These are phyloP conservation scores for Pseudozyma tsukubaensis DNA, from an alignment of 1,284 basidiomycete genomes.

Conservation along the genomic window DNA sequence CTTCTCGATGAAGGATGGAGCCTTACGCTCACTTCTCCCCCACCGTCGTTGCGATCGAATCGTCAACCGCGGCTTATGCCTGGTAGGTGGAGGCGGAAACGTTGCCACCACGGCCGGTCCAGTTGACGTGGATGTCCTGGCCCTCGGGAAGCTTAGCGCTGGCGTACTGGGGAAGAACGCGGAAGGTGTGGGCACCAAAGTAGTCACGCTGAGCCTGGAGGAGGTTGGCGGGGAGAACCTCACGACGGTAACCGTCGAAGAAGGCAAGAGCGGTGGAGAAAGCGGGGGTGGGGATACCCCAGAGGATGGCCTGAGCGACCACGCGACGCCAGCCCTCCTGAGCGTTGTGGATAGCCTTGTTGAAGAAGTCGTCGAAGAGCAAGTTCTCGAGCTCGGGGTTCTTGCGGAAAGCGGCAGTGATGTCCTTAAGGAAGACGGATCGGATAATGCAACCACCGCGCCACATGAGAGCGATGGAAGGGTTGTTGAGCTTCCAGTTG, in stretches of 20 bases:
- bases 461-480: conserved; percentile 99
- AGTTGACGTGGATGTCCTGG: conserved; percentile 78
- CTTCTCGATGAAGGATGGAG: conserved; percentile 3
- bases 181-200: conserved; percentile 69
- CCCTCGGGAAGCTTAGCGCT: conserved; percentile 73
- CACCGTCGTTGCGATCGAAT: not conserved
- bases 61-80: conserved; percentile 74
- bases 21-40: not conserved
- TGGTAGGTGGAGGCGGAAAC: conserved; percentile 92
- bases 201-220: conserved; percentile 85
- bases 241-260: conserved; percentile 94
- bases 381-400: conserved; percentile 88
- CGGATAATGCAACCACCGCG: conserved; percentile 98
- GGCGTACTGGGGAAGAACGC: conserved; percentile 62
- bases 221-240: conserved; percentile 89
- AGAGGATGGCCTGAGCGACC: conserved; percentile 93
- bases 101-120: conserved; percentile 90
- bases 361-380: conserved; percentile 98
- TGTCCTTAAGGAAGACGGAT: conserved; percentile 69
- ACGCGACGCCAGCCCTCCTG: conserved; percentile 99
- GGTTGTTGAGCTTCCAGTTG: conserved; percentile 77
- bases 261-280: conserved; percentile 97
- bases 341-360: conserved; percentile 89
- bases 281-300: conserved; percentile 96
- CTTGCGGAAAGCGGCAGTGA: conserved; percentile 88